Base-by-base conservation (phyloP, 2,329 filamentous ascomycete species). In the Dendryphion nanum region DNA sequence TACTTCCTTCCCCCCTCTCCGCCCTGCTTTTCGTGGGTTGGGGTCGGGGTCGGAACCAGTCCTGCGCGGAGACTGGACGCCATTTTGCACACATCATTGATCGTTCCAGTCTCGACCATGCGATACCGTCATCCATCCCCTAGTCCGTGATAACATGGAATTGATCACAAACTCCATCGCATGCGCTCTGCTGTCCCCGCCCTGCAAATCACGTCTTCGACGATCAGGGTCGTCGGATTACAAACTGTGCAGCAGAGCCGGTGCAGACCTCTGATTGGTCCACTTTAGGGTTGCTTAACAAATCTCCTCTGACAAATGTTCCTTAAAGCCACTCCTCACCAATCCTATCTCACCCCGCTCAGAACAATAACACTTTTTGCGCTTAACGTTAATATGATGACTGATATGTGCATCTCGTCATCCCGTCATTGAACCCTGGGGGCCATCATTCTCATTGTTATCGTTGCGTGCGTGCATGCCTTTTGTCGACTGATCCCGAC, bases 231-330 rank as follows among this genome's bases (percentile, higher is more conserved):
- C 23, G n/a, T 26, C 8, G 8, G 38, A 41, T 41, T 37, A 41
- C 38, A 33, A 41, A 41, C 33, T 32, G 23, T 8, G 8, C 8
- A 26, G 8, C 8, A 8, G 23, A n/a, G 8, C 23, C 23, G 8
- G 8, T 26, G n/a, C n/a, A 8, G 23, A n/a, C 23, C 23, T 26
- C n/a, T 8, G 23, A 26, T 28, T 24, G 18, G 20, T 35, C 3
- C 4, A 15, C 13, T 3, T n/a, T n/a, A n/a, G n/a, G n/a, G n/a
- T 13, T 32, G 38, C 38, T 41, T 30, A 40, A 40, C n/a, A 20
- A 40, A 40, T 34, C 32, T 18, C 31, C 18, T 21, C 38, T 40
- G 38, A 40, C 38, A 40, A 40, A 40, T 40, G 31, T n/a, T 13
- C 32, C 30, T n/a, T n/a, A n/a, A n/a, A n/a, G n/a, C 18, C 13